phyloP scores from a whole-genome alignment of 2,329 filamentous ascomycete genomes.

The Achaetomium macrosporum region DNA sequence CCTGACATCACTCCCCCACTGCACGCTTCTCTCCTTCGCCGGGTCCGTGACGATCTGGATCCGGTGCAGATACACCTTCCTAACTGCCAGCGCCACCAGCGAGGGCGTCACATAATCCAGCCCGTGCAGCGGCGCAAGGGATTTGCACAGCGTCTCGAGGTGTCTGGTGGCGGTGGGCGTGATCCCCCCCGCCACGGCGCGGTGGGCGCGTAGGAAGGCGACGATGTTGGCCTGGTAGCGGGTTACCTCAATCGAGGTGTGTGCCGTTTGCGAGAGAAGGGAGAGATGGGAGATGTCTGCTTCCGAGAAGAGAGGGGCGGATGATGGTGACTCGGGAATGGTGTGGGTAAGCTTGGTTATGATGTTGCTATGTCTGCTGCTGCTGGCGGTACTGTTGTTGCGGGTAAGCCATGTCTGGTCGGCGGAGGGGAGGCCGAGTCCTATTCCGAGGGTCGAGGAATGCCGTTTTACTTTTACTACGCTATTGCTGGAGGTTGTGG shows the following conservation, averaged over 20 bases:
- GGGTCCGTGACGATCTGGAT: conserved; percentile 60
- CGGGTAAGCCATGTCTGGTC: neutral
- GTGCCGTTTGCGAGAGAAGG: conserved; percentile 51
- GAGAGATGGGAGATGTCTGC: conserved; percentile 54
- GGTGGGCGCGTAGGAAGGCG: conserved; percentile 80
- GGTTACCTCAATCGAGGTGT: conserved; percentile 67
- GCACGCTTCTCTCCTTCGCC: conserved; percentile 75
- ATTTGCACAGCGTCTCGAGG: conserved; percentile 62
- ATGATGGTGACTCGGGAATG: neutral
- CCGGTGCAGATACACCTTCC: conserved; percentile 84
- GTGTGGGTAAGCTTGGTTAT: neutral
- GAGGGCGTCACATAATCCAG: conserved; percentile 78
- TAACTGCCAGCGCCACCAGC: conserved; percentile 72
- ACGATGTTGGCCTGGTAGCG: conserved; percentile 85
- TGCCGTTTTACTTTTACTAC: conserved; percentile 33
- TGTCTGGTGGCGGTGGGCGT: conserved; percentile 74
- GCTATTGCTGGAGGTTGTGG: conserved; percentile 37
- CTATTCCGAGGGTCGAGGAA: conserved; percentile 1
- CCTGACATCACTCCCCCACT: conserved; percentile 78
- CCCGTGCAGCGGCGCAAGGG: conserved; percentile 74
- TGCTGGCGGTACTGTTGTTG: neutral
- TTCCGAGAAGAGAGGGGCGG: conserved; percentile 28
- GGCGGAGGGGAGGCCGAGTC: neutral
- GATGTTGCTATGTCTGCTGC: neutral
- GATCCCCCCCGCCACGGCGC: conserved; percentile 73